A percentile compares a stretch with the other conserved stretches of the same genome.
Evolutionary conservation across 495 filamentous ascomycete species (phyloP).

Genomic region (Hypoxylon crocopeplum): DNA sequence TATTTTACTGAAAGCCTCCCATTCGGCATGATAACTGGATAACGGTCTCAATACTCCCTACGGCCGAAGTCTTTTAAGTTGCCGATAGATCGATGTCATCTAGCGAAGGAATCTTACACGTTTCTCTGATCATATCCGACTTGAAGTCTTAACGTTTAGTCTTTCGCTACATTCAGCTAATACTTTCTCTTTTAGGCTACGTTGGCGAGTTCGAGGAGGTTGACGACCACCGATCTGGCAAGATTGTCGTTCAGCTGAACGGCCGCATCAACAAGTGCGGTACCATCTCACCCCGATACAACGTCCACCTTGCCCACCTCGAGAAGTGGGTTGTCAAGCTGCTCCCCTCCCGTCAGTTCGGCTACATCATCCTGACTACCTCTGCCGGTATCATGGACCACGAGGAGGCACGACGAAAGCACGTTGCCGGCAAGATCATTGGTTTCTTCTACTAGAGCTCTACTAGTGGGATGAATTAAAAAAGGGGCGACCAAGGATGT

Average conservation of each 20-base stretch:
- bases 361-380: slow-evolving; percentile 98
- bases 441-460: slow-evolving; percentile 94
- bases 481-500: slow-evolving; percentile 24
- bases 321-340: slow-evolving; percentile 99
- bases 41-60: slow-evolving; percentile 77
- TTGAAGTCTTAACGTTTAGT: slow-evolving; percentile 89
- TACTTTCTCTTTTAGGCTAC: slow-evolving; percentile 71
- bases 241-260: slow-evolving; percentile 44
- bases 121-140: slow-evolving; percentile 67
- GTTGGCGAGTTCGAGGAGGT: slow-evolving; percentile 99
- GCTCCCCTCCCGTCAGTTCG: slow-evolving; percentile 98
- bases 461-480: slow-evolving; percentile 8
- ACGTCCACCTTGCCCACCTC: slow-evolving; percentile 94
- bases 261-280: slow-evolving; percentile 98
- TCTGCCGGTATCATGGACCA: slow-evolving; percentile 99
- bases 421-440: slow-evolving; percentile 94
- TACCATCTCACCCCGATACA: slow-evolving; percentile 98
- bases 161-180: slow-evolving; percentile 81
- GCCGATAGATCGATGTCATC: slow-evolving; percentile 80
- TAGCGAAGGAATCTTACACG: slow-evolving; percentile 89
- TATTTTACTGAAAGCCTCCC: background rate
- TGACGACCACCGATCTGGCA: slow-evolving; percentile 92
- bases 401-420: slow-evolving; percentile 97
- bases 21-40: slow-evolving; percentile 99
- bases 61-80: slow-evolving; percentile 98